Percentiles rank a stretch among this genome's conserved stretches.
phyloP scores from a whole-genome alignment of 495 filamentous ascomycete genomes.

The Penicillium silybi region DNA sequence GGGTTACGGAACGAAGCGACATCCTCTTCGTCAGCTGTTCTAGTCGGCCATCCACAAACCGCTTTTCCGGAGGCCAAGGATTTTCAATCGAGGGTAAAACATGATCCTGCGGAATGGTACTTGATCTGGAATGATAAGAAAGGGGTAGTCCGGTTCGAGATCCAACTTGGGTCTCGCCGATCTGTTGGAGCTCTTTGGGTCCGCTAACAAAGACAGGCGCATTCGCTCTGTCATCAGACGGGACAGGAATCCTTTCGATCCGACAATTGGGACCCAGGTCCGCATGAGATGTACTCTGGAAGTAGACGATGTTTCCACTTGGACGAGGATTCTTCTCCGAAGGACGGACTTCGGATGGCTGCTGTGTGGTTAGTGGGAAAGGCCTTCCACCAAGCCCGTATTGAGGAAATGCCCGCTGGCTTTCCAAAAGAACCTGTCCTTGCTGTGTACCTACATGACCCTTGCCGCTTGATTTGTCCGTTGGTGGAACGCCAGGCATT shows the following conservation, averaged over 20 bases:
- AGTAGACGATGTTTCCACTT: conserved; percentile 12
- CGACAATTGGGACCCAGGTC: conserved; percentile 14
- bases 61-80: conserved; percentile 24
- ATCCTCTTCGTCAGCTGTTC: conserved; percentile 33
- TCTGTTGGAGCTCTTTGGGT: conserved; percentile 23
- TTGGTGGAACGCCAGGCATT: conserved; percentile 3
- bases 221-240: conserved; percentile 19
- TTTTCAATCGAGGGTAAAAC: conserved; percentile 41
- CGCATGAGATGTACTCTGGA: conserved; percentile 14
- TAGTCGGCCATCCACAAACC: conserved; percentile 25
- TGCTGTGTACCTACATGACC: conserved; percentile 14
- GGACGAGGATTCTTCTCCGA: conserved; percentile 16
- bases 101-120: conserved; percentile 25
- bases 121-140: conserved; percentile 16
- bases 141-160: conserved; percentile 13
- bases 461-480: conserved; percentile 4
- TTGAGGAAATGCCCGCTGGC: conserved; percentile 3
- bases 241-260: conserved; percentile 14
- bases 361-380: conserved; percentile 27
- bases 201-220: conserved; percentile 38
- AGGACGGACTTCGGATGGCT: conserved; percentile 23
- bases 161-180: conserved; percentile 14
- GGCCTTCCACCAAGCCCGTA: conserved; percentile 5
- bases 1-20: conserved; percentile 37
- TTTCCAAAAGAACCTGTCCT: conserved; percentile 10